Conservation (phyloP, 2,329 filamentous ascomycete genomes). For the Apiospora saccharicola region DNA sequence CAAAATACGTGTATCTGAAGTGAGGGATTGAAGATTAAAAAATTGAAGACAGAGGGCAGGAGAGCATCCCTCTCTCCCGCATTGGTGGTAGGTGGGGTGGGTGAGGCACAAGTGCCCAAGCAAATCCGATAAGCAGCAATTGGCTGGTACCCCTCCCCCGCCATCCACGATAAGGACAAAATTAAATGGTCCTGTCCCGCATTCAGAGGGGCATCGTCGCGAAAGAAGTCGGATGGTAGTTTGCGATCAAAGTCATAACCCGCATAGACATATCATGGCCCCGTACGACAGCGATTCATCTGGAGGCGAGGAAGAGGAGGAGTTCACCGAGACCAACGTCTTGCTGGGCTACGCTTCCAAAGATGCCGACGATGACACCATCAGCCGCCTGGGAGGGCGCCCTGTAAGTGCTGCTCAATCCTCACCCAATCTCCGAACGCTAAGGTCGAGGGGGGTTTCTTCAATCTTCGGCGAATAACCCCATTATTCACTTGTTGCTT, state of each 20-base stretch:
- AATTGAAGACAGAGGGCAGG: too few relatives aligned
- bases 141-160: constrained; percentile 8
- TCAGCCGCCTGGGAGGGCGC: constrained; percentile 86
- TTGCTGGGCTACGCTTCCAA: constrained; percentile 88
- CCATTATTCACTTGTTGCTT: background rate
- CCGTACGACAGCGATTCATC: constrained; percentile 87
- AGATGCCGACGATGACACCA: constrained; percentile 79
- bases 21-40: background rate
- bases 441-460: constrained; percentile 15
- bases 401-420: constrained; percentile 67
- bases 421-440: background rate
- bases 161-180: constrained; percentile 12
- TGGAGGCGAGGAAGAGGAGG: constrained; percentile 66
- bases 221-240: background rate
- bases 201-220: constrained; percentile 5
- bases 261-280: constrained; percentile 33
- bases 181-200: constrained; percentile 14
- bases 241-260: background rate
- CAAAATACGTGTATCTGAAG: too few relatives aligned
- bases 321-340: constrained; percentile 83
- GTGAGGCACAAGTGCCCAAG: background rate
- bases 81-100: background rate
- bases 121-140: constrained; percentile 4
- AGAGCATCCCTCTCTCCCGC: background rate
- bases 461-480: background rate